Base-by-base conservation (phyloP, 345 rosid species). In the Moricandia moricandioides region DNA sequence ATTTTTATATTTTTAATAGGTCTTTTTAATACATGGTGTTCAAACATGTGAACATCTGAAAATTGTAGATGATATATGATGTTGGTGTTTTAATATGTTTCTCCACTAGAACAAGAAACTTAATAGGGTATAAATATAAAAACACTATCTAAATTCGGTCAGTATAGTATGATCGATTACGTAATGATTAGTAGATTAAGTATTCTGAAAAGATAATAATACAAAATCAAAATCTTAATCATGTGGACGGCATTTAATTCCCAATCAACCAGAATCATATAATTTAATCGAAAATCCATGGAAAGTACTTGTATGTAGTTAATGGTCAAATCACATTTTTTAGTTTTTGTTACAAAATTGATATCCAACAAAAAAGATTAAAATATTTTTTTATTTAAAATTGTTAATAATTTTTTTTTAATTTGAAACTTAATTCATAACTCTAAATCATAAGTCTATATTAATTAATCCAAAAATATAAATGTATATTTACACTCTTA, bases 121-220 rank as follows among this genome's bases (percentile, higher is more conserved):
- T 21, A 29, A 1, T 33, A 33, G 8, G 2, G 34, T 56, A 56
- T 12, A 56, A 5, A 12, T 56, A 30, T 8, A 29, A 14, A 52
- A 75, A 59, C 52, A 59, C 29, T 47, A 66, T 45, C 29, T n/a
- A 16, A 49, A 66, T 45, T 67, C 67, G 62, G 67, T 39, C 61
- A 59, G 39, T n/a, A 67, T 59, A 47, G 33, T 67, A 33, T 47
- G 52, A 47, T 47, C 4, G 40, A 33, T 21, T 47, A 47, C 52
- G 52, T 47, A 47, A 49, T 49, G 56, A 49, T 49, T 49, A 49
- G 56, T 16, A 2, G 10, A 37, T 24, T 12, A 57, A 59, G 16
- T 16, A 29, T 61, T 60, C 27, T 4, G 1, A 29, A 21, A 49
- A 62, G 27, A 4, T 71, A 71, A 65, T 47, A 26, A 27, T n/a